Evolutionary conservation across 1,139 yeast species (phyloP).

Genomic region (Komagataea norvegica): DNA sequence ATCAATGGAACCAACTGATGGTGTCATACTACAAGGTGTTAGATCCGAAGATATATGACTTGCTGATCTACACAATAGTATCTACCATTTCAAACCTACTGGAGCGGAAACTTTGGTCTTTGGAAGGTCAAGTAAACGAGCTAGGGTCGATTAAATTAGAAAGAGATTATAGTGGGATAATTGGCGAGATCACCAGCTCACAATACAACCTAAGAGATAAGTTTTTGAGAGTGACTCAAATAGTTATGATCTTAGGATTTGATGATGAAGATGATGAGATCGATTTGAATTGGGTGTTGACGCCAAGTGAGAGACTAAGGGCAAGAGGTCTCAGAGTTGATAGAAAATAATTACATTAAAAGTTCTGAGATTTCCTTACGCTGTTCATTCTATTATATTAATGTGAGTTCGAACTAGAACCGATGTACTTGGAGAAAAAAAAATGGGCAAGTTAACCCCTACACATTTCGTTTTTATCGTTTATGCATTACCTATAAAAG

Average conservation of each 20-base stretch:
- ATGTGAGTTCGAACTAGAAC: no score
- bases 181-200: constrained; percentile 58
- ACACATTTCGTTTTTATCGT: no score
- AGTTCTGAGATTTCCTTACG: no score
- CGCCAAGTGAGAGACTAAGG: constrained; percentile 66
- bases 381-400: no score
- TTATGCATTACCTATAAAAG: no score
- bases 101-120: constrained; percentile 63
- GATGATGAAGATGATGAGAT: constrained; percentile 70
- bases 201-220: constrained; percentile 70
- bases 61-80: constrained; percentile 48
- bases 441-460: no score
- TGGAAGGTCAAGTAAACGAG: constrained; percentile 69
- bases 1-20: constrained; percentile 60
- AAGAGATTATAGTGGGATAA: constrained; percentile 70
- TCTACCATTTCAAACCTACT: constrained; percentile 44
- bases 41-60: constrained; percentile 46
- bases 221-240: constrained; percentile 77
- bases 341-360: constrained; percentile 24
- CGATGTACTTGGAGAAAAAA: no score
- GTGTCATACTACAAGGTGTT: constrained; percentile 60
- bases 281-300: constrained; percentile 72
- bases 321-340: constrained; percentile 52
- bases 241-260: constrained; percentile 74
- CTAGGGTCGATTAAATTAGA: constrained; percentile 83